phyloP scores from a whole-genome alignment of 1,284 basidiomycete species.

The Cryptococcus sp. region DNA sequence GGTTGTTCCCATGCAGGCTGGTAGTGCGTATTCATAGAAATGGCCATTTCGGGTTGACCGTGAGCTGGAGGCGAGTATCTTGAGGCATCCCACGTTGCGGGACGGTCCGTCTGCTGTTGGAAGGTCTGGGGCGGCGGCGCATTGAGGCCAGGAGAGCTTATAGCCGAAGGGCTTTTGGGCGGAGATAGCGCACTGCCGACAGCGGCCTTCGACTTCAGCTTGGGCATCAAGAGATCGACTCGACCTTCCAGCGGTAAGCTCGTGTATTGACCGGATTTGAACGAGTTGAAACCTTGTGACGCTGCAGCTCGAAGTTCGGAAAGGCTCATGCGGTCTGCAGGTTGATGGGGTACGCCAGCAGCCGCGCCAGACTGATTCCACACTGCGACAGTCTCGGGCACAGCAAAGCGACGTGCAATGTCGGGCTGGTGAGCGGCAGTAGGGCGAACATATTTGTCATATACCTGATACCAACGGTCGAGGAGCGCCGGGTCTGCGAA shows the following conservation, averaged over 20 bases:
- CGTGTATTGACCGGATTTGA: constrained; percentile 69
- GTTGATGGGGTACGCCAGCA: constrained; percentile 44
- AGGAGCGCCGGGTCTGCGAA: constrained; percentile 62
- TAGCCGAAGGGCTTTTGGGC: constrained; percentile 56
- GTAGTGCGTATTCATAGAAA: constrained; percentile 54
- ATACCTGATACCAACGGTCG: constrained; percentile 87
- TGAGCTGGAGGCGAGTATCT: constrained; percentile 53
- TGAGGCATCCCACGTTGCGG: constrained; percentile 56
- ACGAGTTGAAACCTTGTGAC: constrained; percentile 60
- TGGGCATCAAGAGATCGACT: constrained; percentile 70
- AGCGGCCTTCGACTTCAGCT: constrained; percentile 24
- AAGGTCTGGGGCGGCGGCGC: constrained; percentile 27
- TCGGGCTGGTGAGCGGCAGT: constrained; percentile 50
- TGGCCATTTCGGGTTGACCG: constrained; percentile 54
- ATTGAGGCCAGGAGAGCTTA: constrained; percentile 24
- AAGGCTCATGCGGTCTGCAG: constrained; percentile 58
- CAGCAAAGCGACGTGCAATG: constrained; percentile 61
- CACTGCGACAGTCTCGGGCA: constrained; percentile 68
- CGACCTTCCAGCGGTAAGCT: constrained; percentile 82
- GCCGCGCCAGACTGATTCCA: constrained; percentile 62
- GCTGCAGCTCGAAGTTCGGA: constrained; percentile 70
- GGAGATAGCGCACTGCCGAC: constrained; percentile 27
- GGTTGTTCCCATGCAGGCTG: constrained; percentile 58
- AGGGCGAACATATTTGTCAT: constrained; percentile 78
- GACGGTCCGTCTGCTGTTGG: constrained; percentile 29